A percentile compares a stretch with the other conserved stretches of the same genome.
Conservation (phyloP, 73 alveolate species). For the Blepharisma japonicum region DNA sequence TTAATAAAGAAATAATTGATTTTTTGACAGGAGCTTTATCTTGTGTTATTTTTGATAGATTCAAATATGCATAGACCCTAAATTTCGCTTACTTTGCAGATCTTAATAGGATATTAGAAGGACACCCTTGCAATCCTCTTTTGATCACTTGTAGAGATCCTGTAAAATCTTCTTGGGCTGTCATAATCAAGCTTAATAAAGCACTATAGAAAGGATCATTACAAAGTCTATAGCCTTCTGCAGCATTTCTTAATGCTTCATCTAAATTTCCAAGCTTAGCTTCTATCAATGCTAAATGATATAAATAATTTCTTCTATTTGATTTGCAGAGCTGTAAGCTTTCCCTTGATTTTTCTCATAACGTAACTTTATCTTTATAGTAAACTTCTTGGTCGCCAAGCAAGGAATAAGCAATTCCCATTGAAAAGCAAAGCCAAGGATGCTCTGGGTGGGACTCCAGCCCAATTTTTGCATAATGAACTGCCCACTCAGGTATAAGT, state of each 20-base stretch:
- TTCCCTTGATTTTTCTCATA: neutral
- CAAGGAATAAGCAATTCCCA: neutral
- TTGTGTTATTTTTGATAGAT: neutral
- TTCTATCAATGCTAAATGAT: neutral
- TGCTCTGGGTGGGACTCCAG: neutral
- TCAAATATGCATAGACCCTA: neutral
- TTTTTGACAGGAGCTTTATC: constrained; percentile 3
- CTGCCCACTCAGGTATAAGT: neutral
- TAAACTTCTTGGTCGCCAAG: neutral
- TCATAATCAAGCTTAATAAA: neutral
- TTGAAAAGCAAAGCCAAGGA: neutral
- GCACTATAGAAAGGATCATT: neutral
- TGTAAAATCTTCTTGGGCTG: constrained; percentile 19
- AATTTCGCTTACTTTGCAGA: neutral
- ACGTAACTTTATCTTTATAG: neutral
- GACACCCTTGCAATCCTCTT: constrained; percentile 14
- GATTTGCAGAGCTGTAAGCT: neutral
- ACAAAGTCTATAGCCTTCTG: neutral
- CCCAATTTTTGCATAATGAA: neutral
- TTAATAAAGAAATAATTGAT: neutral
- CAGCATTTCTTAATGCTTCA: constrained; percentile 4
- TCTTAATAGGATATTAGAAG: neutral
- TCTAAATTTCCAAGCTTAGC: neutral
- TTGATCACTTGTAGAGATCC: constrained; percentile 7
- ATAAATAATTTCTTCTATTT: neutral